Conservation (phyloP, 1,284 basidiomycete genomes). For the Marasmius tenuissimus region DNA sequence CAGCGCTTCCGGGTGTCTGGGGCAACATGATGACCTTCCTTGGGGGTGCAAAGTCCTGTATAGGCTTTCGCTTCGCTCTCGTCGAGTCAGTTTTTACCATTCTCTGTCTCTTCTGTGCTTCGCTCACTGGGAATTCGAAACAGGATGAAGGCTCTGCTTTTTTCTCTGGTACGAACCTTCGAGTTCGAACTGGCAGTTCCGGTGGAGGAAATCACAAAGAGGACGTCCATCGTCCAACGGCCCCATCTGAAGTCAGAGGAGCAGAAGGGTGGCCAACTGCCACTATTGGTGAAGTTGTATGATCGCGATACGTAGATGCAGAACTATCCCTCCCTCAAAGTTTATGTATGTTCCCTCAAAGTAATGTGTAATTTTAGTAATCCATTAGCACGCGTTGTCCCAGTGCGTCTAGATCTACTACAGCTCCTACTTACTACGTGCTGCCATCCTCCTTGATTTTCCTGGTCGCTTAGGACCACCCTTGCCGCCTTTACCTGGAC, state of each 20-base stretch:
- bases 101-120: neutral
- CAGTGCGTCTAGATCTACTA: no score
- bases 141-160: neutral
- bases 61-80: constrained; percentile 56
- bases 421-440: constrained; percentile 30
- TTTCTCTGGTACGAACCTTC: neutral
- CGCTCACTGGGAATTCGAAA: neutral
- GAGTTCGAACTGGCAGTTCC: constrained; percentile 1
- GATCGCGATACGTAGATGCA: neutral
- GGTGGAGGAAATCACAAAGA: neutral
- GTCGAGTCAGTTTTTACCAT: neutral
- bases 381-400: no score
- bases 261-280: neutral
- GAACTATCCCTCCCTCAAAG: no score
- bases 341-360: no score
- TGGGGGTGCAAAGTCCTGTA: constrained; percentile 60
- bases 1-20: constrained; percentile 59
- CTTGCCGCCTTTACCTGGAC: constrained; percentile 26
- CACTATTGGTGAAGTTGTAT: neutral
- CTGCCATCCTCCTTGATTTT: constrained; percentile 56
- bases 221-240: neutral
- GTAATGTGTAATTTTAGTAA: no score
- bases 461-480: constrained; percentile 53
- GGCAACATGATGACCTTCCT: constrained; percentile 61
- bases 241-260: neutral